Percentiles rank a stretch among this genome's conserved stretches.
phyloP scores from a whole-genome alignment of 352 stramenopile species.

The Aphanomyces euteiches region DNA sequence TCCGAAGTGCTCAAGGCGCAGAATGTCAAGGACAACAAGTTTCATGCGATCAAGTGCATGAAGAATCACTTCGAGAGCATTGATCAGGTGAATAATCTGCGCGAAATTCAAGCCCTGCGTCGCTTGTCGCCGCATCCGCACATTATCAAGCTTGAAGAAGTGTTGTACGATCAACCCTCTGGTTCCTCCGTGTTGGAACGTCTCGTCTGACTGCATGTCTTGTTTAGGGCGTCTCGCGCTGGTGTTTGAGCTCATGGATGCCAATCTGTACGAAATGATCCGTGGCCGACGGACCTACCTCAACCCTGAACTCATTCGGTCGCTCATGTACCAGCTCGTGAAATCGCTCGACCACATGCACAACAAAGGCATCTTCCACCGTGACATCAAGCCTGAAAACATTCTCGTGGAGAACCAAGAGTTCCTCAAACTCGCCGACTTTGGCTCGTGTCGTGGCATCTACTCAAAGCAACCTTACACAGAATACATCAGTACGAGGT shows the following conservation, averaged over 20 bases:
- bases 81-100: constrained; percentile 95
- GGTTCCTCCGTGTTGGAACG: constrained; percentile 23
- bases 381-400: constrained; percentile 96
- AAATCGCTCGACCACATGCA: constrained; percentile 97
- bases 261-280: constrained; percentile 96
- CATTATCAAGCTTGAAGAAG: constrained; percentile 95
- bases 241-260: constrained; percentile 96
- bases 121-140: constrained; percentile 91
- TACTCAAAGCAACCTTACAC: constrained; percentile 96
- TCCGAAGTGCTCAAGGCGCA: constrained; percentile 91
- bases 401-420: constrained; percentile 87
- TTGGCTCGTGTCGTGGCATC: constrained; percentile 93
- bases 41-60: constrained; percentile 98
- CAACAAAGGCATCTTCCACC: constrained; percentile 95
- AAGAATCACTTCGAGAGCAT: constrained; percentile 96
- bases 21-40: constrained; percentile 92
- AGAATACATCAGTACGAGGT: constrained; percentile 96
- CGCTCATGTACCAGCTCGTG: constrained; percentile 91
- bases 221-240: constrained; percentile 80
- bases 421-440: constrained; percentile 88
- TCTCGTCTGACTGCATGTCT: not conserved
- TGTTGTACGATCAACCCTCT: constrained; percentile 90
- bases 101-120: constrained; percentile 93
- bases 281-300: constrained; percentile 82
- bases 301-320: constrained; percentile 76